Conservation (phyloP, 2,329 filamentous ascomycete species). For the Aspergillus cejpii region DNA sequence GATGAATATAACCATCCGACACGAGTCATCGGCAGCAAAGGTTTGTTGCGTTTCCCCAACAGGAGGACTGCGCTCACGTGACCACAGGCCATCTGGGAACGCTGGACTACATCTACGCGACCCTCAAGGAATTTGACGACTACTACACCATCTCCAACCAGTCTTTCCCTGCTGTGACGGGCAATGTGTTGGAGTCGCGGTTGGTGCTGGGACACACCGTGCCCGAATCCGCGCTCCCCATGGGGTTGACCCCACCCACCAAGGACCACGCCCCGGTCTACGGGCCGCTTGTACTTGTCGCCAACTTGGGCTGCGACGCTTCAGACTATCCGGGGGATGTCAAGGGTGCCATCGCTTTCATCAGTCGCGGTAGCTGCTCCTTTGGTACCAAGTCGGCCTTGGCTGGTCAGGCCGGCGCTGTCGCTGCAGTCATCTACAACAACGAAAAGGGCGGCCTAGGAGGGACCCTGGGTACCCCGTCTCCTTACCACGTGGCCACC, state of each 20-base stretch:
- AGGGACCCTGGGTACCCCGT: conserved; percentile 61
- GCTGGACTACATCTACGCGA: conserved; percentile 55
- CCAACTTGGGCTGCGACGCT: conserved; percentile 56
- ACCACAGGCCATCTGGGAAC: conserved; percentile 53
- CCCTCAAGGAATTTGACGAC: conserved; percentile 39
- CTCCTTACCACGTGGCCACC: conserved; percentile 51
- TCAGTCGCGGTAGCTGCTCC: conserved; percentile 61
- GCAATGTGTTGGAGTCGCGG: conserved; percentile 54
- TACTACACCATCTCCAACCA: conserved; percentile 43
- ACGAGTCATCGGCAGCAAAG: conserved; percentile 61
- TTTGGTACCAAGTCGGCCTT: conserved; percentile 65
- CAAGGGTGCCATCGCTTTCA: conserved; percentile 60
- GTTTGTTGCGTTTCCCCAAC: conserved; percentile 44
- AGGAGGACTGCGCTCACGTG: not conserved
- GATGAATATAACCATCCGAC: conserved; percentile 62
- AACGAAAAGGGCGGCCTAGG: conserved; percentile 56
- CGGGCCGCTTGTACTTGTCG: conserved; percentile 46
- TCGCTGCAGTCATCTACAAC: conserved; percentile 69
- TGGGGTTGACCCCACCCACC: conserved; percentile 55
- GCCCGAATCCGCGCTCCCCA: conserved; percentile 50
- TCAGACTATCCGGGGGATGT: conserved; percentile 56
- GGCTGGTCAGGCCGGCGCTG: conserved; percentile 64
- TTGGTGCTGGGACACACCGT: conserved; percentile 53
- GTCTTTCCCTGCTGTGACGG: conserved; percentile 54
- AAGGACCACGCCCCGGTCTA: conserved; percentile 34